Conservation (phyloP, 2,329 filamentous ascomycete species). For the Ustilaginoidea virens region DNA sequence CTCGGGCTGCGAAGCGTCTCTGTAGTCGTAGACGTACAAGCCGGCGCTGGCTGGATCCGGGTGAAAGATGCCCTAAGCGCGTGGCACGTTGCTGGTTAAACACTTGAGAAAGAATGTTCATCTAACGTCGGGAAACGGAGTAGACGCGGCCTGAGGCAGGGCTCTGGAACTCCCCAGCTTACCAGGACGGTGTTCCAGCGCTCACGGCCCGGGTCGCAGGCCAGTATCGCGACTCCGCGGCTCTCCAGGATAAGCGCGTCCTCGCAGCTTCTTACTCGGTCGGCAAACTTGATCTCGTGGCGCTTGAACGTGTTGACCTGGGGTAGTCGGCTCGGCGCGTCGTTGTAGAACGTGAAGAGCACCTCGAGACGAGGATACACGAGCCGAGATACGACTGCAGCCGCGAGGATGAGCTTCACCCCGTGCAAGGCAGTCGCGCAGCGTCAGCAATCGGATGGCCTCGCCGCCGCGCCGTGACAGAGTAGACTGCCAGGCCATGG, state of each 20-base stretch:
- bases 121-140: too few species aligned
- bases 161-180: neutral
- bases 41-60: constrained; percentile 10
- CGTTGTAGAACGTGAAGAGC: constrained; percentile 11
- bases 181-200: constrained; percentile 27
- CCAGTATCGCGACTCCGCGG: constrained; percentile 19
- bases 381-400: constrained; percentile 5
- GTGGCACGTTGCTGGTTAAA: too few species aligned
- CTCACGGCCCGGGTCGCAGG: constrained; percentile 24
- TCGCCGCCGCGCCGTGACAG: too few species aligned
- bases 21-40: constrained; percentile 24
- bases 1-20: constrained; percentile 4
- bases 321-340: constrained; percentile 15
- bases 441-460: too few species aligned
- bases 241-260: constrained; percentile 21
- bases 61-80: constrained; percentile 12
- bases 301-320: constrained; percentile 12
- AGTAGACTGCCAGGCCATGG: too few species aligned
- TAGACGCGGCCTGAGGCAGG: too few species aligned
- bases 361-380: constrained; percentile 7
- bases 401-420: constrained; percentile 3
- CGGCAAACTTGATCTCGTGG: constrained; percentile 18
- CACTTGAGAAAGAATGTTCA: too few species aligned
- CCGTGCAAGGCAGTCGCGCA: too few species aligned
- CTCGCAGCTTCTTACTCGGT: constrained; percentile 23